Conservation (phyloP, 768 basidiomycete genomes). For the Ramaria rubella region DNA sequence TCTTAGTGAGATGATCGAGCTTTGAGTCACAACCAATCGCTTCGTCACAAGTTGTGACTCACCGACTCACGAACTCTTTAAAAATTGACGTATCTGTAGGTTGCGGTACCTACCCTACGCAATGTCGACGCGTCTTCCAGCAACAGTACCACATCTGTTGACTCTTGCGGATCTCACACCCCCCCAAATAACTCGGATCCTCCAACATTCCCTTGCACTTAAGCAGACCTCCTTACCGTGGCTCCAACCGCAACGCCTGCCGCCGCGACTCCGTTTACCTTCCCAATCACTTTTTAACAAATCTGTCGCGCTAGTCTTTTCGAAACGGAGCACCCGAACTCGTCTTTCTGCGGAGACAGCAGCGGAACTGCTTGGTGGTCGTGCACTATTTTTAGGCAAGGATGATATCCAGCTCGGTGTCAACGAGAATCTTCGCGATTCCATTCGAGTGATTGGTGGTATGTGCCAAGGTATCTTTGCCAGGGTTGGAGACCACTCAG, state of each 20-base stretch:
- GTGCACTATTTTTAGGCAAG: slow-evolving; percentile 80
- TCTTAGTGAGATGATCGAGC: no score
- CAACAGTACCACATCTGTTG: slow-evolving; percentile 62
- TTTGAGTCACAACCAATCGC: no score
- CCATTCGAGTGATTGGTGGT: slow-evolving; percentile 80
- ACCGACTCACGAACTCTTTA: background rate
- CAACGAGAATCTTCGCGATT: slow-evolving; percentile 82
- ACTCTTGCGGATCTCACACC: slow-evolving; percentile 83
- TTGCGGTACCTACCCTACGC: background rate
- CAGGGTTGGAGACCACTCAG: slow-evolving; percentile 85
- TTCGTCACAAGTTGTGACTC: no score
- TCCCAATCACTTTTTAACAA: slow-evolving; percentile 75
- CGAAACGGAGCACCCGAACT: slow-evolving; percentile 90
- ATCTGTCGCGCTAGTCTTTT: slow-evolving; percentile 84
- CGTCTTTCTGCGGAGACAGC: slow-evolving; percentile 85
- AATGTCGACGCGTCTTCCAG: background rate
- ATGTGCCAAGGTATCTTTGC: slow-evolving; percentile 98
- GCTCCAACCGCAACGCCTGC: slow-evolving; percentile 45
- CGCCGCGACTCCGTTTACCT: slow-evolving; percentile 46
- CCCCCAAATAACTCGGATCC: slow-evolving; percentile 60
- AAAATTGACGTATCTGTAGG: background rate
- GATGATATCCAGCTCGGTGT: slow-evolving; percentile 96
- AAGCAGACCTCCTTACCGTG: slow-evolving; percentile 61
- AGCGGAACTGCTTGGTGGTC: slow-evolving; percentile 71
- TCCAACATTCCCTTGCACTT: slow-evolving; percentile 57